These are phyloP conservation scores for Hyparrhenia diplandra DNA, from an alignment of 176 grass and related monocot genomes.

Conservation along the genomic window DNA sequence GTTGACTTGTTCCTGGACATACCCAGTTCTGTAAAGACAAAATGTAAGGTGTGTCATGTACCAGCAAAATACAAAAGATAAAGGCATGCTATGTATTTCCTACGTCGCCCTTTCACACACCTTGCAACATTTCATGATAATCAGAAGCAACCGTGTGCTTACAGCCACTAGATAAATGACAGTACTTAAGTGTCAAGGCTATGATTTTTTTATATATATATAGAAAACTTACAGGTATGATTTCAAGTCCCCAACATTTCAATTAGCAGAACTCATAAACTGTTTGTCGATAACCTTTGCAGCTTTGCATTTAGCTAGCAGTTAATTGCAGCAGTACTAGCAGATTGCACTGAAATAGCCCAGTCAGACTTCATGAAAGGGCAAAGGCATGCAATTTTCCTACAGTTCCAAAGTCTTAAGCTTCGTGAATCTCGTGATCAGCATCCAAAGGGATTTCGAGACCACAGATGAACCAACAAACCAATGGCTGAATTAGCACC, in stretches of 20 bases:
- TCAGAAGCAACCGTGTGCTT: not conserved
- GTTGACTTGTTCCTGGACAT: slow-evolving; percentile 84
- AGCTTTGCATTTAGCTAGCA: not conserved
- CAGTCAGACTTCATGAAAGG: not conserved
- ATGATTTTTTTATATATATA: not conserved
- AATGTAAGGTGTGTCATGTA: not conserved
- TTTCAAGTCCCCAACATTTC: not conserved
- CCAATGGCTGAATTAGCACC: not conserved
- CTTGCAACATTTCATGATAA: not conserved
- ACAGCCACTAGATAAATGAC: not conserved
- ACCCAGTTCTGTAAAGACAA: slow-evolving; percentile 60
- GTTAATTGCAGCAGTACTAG: not conserved
- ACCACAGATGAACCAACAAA: not conserved
- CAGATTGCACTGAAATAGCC: not conserved
- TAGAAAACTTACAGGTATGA: not conserved
- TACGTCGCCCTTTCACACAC: not conserved
- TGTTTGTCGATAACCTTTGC: not conserved
- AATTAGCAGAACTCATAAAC: not conserved
- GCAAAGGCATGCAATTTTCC: not conserved
- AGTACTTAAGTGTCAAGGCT: not conserved
- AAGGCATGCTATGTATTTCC: not conserved
- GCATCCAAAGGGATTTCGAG: not conserved
- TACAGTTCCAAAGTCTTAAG: not conserved
- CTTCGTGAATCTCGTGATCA: not conserved
- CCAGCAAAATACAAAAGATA: not conserved